A percentile compares a stretch with the other conserved stretches of the same genome.
Evolutionary conservation across 768 basidiomycete species (phyloP).

Genomic region (Tricholoma hemisulphureum): DNA sequence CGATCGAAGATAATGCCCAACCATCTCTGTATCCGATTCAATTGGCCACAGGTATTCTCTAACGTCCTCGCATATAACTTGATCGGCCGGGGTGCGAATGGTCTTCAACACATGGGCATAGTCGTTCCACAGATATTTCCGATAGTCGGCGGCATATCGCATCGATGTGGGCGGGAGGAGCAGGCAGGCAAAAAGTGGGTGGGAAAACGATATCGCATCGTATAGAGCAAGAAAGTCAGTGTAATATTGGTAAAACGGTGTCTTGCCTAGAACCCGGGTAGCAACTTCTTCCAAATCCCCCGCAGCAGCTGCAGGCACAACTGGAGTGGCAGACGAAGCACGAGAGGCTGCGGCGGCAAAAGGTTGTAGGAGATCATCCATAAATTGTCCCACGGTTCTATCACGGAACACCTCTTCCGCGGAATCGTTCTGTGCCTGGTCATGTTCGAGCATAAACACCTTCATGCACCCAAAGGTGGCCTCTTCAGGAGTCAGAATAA

Average conservation of each 20-base stretch:
- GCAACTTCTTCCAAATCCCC: slow-evolving; percentile 54
- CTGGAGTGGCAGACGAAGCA: slow-evolving; percentile 15
- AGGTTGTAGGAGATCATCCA: slow-evolving; percentile 58
- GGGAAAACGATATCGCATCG: slow-evolving; percentile 84
- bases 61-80: slow-evolving; percentile 53
- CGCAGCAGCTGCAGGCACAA: slow-evolving; percentile 14
- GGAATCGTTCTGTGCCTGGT: slow-evolving; percentile 51
- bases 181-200: slow-evolving; percentile 70
- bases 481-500: slow-evolving; percentile 52
- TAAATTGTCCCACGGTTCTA: slow-evolving; percentile 51
- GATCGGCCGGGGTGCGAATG: slow-evolving; percentile 49
- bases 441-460: slow-evolving; percentile 95
- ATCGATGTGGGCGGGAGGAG: slow-evolving; percentile 76
- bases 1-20: slow-evolving; percentile 62
- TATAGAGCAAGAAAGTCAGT: slow-evolving; percentile 90
- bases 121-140: slow-evolving; percentile 82
- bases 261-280: slow-evolving; percentile 57
- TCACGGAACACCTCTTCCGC: slow-evolving; percentile 82
- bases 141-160: slow-evolving; percentile 78
- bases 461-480: slow-evolving; percentile 82
- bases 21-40: slow-evolving; percentile 59
- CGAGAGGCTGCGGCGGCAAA: slow-evolving; percentile 41
- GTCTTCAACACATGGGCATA: slow-evolving; percentile 64
- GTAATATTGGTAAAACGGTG: slow-evolving; percentile 93
- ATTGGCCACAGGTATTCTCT: slow-evolving; percentile 70